phyloP scores from a whole-genome alignment of 1,139 yeast species.

The Diutina neorugosa region DNA sequence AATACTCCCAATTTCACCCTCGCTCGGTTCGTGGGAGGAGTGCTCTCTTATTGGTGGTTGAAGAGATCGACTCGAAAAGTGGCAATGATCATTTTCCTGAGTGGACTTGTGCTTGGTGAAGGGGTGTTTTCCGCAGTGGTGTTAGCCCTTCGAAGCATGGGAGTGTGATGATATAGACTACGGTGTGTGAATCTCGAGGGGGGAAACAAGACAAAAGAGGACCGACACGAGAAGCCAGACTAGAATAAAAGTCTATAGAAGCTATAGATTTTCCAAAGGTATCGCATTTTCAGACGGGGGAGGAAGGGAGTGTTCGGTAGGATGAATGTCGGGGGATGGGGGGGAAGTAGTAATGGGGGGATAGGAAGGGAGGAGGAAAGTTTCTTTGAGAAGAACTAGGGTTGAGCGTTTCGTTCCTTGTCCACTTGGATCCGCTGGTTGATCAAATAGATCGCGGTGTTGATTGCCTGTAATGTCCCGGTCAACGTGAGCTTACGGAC shows the following conservation, averaged over 20 bases:
- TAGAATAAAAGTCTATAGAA: neutral
- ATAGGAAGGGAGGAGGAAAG: neutral
- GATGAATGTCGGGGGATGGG: neutral
- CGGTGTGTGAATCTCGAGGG: neutral
- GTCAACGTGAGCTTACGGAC: conserved; percentile 61
- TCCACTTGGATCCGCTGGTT: conserved; percentile 65
- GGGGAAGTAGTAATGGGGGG: neutral
- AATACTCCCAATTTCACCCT: conserved; percentile 88
- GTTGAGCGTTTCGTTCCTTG: conserved; percentile 29
- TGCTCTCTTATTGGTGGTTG: conserved; percentile 55
- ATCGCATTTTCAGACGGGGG: neutral
- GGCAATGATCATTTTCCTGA: conserved; percentile 71
- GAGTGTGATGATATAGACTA: conserved; percentile 18
- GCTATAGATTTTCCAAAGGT: neutral
- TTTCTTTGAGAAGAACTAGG: neutral
- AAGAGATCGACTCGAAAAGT: conserved; percentile 34
- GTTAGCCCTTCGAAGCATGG: conserved; percentile 62
- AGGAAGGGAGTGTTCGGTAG: neutral
- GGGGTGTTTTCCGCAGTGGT: conserved; percentile 78
- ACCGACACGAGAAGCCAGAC: neutral
- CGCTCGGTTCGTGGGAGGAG: conserved; percentile 86
- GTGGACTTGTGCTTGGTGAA: conserved; percentile 90
- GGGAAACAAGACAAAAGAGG: neutral
- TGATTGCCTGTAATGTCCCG: conserved; percentile 60
- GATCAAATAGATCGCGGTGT: conserved; percentile 66